Conservation (phyloP, 2,329 filamentous ascomycete species). For the Cadophora sp. region DNA sequence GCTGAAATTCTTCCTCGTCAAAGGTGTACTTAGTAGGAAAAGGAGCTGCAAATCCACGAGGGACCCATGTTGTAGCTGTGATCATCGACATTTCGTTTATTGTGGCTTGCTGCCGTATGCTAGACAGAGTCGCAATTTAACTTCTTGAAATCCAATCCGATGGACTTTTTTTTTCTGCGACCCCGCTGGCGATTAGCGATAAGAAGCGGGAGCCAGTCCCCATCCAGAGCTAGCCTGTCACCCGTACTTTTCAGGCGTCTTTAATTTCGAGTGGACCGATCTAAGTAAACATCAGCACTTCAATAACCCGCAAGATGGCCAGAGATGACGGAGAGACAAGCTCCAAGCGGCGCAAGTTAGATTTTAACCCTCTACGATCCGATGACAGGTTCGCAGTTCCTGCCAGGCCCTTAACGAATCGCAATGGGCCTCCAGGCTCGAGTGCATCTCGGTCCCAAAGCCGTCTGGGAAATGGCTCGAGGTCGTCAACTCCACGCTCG, state of each 20-base stretch:
- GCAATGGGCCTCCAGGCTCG: slow-evolving; percentile 42
- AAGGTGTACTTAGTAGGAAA: slow-evolving; percentile 64
- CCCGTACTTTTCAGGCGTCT: neutral
- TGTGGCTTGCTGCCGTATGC: neutral
- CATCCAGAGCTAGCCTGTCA: neutral
- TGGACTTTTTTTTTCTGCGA: neutral
- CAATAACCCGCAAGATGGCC: slow-evolving; percentile 43
- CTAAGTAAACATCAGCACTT: neutral
- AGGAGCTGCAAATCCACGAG: slow-evolving; percentile 62
- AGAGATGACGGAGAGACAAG: slow-evolving; percentile 51
- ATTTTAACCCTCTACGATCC: slow-evolving; percentile 59
- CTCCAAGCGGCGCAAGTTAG: slow-evolving; percentile 71
- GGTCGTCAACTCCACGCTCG: slow-evolving; percentile 44
- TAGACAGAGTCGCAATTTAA: neutral
- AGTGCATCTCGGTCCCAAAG: slow-evolving; percentile 48
- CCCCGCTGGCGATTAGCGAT: slow-evolving; percentile 14
- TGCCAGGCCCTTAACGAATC: slow-evolving; percentile 34
- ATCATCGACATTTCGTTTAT: slow-evolving; percentile 55
- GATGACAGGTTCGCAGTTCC: slow-evolving; percentile 60
- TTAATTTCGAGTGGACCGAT: neutral
- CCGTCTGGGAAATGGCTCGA: slow-evolving; percentile 40
- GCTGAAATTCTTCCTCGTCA: slow-evolving; percentile 62
- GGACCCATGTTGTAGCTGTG: slow-evolving; percentile 64
- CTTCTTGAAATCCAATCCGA: neutral
- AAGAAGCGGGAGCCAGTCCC: slow-evolving; percentile 16